A percentile compares a stretch with the other conserved stretches of the same genome.
These are phyloP conservation scores for Phaffia australis DNA, from an alignment of 768 basidiomycete species.

Conservation along the genomic window DNA sequence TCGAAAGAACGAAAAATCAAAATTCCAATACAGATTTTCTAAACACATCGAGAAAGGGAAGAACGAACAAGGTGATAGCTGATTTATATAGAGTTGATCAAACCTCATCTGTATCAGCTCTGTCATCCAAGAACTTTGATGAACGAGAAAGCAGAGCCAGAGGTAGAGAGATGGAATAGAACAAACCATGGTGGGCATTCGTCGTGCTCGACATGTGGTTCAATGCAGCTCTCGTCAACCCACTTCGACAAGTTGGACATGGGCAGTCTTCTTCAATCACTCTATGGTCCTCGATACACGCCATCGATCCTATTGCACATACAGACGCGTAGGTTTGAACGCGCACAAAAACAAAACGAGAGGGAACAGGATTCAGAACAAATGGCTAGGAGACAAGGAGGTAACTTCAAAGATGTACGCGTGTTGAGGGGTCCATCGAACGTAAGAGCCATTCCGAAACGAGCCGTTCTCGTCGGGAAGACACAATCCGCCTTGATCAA, in stretches of 20 bases:
- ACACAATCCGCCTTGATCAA: conserved; percentile 70
- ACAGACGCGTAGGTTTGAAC: no score
- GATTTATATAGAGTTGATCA: no score
- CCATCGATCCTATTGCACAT: neutral
- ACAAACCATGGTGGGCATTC: conserved; percentile 71
- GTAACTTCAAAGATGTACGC: no score
- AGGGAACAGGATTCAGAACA: neutral
- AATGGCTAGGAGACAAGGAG: no score
- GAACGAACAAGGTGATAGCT: neutral
- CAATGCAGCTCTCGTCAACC: conserved; percentile 60
- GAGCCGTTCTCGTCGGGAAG: conserved; percentile 81
- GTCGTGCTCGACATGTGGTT: conserved; percentile 70
- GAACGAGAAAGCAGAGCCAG: neutral
- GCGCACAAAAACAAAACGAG: neutral
- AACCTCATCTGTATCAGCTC: no score
- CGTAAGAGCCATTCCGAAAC: conserved; percentile 82
- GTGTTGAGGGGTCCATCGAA: conserved; percentile 71
- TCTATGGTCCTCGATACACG: conserved; percentile 56
- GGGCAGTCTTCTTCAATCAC: conserved; percentile 69
- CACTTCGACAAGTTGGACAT: conserved; percentile 68
- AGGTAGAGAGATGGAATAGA: conserved; percentile 53
- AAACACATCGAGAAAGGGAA: neutral
- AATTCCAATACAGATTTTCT: neutral
- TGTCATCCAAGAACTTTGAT: neutral
- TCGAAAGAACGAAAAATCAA: neutral